A percentile compares a stretch with the other conserved stretches of the same genome.
These are phyloP conservation scores for Cucurbitaria berberidis DNA, from an alignment of 2,329 filamentous ascomycete genomes.

Conservation along the genomic window DNA sequence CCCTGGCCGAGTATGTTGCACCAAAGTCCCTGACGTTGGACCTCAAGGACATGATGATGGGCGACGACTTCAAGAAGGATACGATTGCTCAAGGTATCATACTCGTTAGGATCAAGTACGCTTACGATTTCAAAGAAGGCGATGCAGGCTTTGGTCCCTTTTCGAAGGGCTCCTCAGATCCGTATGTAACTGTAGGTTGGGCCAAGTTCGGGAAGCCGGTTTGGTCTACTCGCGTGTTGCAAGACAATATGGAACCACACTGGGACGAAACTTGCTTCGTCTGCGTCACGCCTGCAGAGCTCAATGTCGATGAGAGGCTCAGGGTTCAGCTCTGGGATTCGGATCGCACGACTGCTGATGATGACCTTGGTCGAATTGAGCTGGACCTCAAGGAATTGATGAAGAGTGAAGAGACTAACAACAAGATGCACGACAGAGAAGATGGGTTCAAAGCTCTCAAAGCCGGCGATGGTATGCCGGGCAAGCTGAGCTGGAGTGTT, in stretches of 20 bases:
- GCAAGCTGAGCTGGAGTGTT: conserved; percentile 71
- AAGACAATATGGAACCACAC: conserved; percentile 68
- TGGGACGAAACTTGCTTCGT: conserved; percentile 75
- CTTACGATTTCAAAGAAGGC: conserved; percentile 73
- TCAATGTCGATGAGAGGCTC: conserved; percentile 73
- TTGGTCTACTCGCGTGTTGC: conserved; percentile 69
- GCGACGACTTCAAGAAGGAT: conserved; percentile 81
- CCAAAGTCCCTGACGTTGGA: conserved; percentile 77
- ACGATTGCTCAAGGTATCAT: conserved; percentile 69
- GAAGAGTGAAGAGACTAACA: conserved; percentile 63
- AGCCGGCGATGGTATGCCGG: conserved; percentile 70
- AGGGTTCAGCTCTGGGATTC: conserved; percentile 78
- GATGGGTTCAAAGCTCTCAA: conserved; percentile 72
- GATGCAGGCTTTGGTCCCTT: conserved; percentile 68
- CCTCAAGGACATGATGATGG: conserved; percentile 77
- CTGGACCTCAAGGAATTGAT: conserved; percentile 71
- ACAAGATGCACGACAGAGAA: conserved; percentile 66
- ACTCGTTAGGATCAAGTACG: conserved; percentile 69
- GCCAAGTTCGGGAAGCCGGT: conserved; percentile 77
- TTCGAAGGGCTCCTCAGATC: conserved; percentile 68
- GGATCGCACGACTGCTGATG: conserved; percentile 73
- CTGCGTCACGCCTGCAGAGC: conserved; percentile 72
- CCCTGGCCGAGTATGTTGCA: conserved; percentile 76
- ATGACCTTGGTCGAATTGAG: conserved; percentile 76
- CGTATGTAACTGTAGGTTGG: conserved; percentile 76